Percentiles rank a stretch among this genome's conserved stretches.
Evolutionary conservation across 2,329 filamentous ascomycete species (phyloP).

Genomic region (Alternaria sp.): DNA sequence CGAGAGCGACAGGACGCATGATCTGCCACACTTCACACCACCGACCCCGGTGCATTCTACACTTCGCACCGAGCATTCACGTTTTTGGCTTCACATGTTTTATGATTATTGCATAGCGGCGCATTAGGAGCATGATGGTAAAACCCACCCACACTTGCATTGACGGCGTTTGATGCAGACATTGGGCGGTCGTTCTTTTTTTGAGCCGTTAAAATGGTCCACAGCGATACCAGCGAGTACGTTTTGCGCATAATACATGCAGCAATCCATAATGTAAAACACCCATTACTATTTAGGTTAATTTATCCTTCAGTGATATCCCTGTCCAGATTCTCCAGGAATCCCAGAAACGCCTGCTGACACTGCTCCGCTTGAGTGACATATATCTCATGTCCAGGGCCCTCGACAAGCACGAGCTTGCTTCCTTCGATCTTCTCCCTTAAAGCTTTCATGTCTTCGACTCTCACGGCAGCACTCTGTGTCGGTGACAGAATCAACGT

Average conservation of each 20-base stretch:
- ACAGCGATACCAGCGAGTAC: background rate
- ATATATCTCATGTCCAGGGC: slow-evolving; percentile 47
- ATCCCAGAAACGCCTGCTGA: slow-evolving; percentile 42
- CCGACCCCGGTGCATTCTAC: background rate
- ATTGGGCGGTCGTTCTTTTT: background rate
- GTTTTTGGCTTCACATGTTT: background rate
- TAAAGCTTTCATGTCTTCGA: slow-evolving; percentile 37
- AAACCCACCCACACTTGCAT: slow-evolving; percentile 10
- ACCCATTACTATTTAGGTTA: background rate
- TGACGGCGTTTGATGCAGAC: slow-evolving; percentile 8
- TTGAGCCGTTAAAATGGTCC: background rate
- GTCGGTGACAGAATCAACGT: slow-evolving; percentile 44
- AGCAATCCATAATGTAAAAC: background rate
- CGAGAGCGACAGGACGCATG: slow-evolving; percentile 24
- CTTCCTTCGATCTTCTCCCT: slow-evolving; percentile 20
- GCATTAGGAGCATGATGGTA: slow-evolving; percentile 5
- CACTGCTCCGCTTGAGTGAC: slow-evolving; percentile 36
- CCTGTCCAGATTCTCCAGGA: slow-evolving; percentile 30
- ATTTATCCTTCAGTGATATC: background rate
- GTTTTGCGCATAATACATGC: background rate
- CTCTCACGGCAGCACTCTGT: slow-evolving; percentile 39
- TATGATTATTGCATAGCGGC: slow-evolving; percentile 13
- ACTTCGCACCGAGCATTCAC: background rate
- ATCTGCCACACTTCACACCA: background rate
- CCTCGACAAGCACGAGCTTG: slow-evolving; percentile 35